Conservation (phyloP, 352 stramenopile genomes). For the Phytophthora pisi region DNA sequence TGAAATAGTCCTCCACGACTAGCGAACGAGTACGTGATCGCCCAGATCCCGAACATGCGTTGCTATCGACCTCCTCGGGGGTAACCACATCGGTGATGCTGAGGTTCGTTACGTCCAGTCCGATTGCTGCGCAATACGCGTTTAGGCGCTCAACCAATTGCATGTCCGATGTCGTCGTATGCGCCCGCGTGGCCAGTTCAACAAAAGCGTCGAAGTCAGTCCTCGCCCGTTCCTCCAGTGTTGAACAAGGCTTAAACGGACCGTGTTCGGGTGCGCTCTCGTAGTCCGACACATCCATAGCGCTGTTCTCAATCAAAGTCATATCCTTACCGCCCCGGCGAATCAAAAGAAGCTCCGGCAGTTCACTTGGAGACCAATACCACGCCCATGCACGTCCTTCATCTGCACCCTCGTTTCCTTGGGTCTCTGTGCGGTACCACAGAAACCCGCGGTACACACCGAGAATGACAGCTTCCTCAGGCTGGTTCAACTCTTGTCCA, state of each 20-base stretch:
- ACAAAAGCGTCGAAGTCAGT: slow-evolving; percentile 64
- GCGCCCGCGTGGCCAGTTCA: slow-evolving; percentile 61
- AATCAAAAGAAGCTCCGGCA: slow-evolving; percentile 82
- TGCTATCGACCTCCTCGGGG: slow-evolving; percentile 25
- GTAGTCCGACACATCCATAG: slow-evolving; percentile 64
- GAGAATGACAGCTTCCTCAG: slow-evolving; percentile 96
- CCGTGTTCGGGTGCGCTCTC: slow-evolving; percentile 39
- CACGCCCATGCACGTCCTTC: slow-evolving; percentile 94
- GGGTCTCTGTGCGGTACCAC: slow-evolving; percentile 96
- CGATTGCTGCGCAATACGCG: slow-evolving; percentile 75
- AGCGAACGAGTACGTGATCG: slow-evolving; percentile 49
- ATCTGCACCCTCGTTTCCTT: slow-evolving; percentile 95
- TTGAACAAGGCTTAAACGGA: slow-evolving; percentile 52
- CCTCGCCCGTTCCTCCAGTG: slow-evolving; percentile 54
- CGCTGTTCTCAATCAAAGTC: slow-evolving; percentile 83
- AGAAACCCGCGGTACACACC: slow-evolving; percentile 92
- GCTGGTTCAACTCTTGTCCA: slow-evolving; percentile 94
- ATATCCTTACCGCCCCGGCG: slow-evolving; percentile 86
- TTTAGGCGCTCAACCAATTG: slow-evolving; percentile 88
- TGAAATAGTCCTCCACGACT: slow-evolving; percentile 76
- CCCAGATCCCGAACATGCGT: slow-evolving; percentile 5
- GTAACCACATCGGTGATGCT: slow-evolving; percentile 67
- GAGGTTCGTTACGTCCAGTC: slow-evolving; percentile 85
- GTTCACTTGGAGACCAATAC: slow-evolving; percentile 95
- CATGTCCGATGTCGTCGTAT: slow-evolving; percentile 77